A percentile compares a stretch with the other conserved stretches of the same genome.
Conservation (phyloP, 352 stramenopile species). For the Halophytophthora batemanensis region DNA sequence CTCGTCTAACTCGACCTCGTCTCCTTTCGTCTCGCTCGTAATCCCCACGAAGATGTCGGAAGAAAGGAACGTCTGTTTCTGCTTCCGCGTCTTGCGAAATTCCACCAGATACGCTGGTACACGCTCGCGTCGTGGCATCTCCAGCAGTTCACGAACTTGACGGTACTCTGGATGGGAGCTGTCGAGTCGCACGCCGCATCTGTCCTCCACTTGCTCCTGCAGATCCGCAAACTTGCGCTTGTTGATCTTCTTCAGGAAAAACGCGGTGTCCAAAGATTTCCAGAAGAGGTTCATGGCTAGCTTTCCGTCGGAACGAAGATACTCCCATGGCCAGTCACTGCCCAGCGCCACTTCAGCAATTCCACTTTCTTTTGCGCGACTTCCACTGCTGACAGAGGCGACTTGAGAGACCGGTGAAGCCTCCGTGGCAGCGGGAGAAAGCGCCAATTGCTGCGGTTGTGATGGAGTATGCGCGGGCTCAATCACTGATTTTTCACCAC, state of each 20-base stretch:
- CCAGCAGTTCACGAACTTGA: conserved; percentile 33
- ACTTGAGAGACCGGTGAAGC: no score
- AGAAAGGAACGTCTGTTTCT: conserved; percentile 53
- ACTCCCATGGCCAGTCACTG: conserved; percentile 78
- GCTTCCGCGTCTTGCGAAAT: conserved; percentile 46
- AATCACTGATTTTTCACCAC: background rate
- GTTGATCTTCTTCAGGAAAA: conserved; percentile 54
- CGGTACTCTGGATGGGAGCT: conserved; percentile 31
- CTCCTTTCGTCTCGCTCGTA: conserved; percentile 31
- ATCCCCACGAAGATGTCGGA: conserved; percentile 57
- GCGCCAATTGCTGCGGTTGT: no score
- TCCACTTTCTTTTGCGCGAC: background rate
- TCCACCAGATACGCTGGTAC: conserved; percentile 43
- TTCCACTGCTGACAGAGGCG: background rate
- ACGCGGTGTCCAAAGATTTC: conserved; percentile 63
- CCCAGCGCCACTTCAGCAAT: conserved; percentile 19
- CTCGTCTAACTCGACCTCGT: conserved; percentile 40
- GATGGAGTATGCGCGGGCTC: no score
- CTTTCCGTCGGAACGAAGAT: conserved; percentile 78
- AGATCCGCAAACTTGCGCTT: conserved; percentile 31
- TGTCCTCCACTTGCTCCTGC: conserved; percentile 29
- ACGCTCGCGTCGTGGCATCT: conserved; percentile 42
- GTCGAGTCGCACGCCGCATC: conserved; percentile 33
- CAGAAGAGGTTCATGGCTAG: conserved; percentile 85
- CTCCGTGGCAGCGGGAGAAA: no score